phyloP scores from a whole-genome alignment of 306 rosid genomes.

The Corylus americana region DNA sequence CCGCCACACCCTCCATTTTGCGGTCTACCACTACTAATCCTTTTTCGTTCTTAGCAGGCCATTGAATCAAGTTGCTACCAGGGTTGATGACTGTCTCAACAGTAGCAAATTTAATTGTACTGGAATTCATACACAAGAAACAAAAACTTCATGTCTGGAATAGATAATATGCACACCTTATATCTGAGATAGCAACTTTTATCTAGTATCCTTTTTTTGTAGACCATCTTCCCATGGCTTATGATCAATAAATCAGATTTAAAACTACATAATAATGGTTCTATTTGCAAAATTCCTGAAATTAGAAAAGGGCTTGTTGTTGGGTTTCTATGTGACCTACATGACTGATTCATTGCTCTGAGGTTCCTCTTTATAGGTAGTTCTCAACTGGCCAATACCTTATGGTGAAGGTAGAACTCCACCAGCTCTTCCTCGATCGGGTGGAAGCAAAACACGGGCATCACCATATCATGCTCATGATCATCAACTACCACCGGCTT shows the following conservation, averaged over 20 bases:
- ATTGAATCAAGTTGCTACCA: too few relatives aligned
- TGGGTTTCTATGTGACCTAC: conserved; percentile 4
- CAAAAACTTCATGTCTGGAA: not conserved
- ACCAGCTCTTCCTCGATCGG: too few relatives aligned
- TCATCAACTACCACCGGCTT: too few relatives aligned
- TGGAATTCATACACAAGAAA: not conserved
- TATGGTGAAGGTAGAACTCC: too few relatives aligned
- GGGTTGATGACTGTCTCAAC: too few relatives aligned
- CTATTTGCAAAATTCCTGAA: not conserved
- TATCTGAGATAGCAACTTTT: not conserved
- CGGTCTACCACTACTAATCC: too few relatives aligned
- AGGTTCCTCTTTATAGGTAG: conserved; percentile 53
- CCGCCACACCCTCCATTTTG: too few relatives aligned
- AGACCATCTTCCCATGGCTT: not conserved
- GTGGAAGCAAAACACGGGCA: too few relatives aligned
- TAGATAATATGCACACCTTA: not conserved
- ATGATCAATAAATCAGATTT: too few relatives aligned
- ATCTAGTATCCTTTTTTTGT: not conserved
- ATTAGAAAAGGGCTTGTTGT: not conserved
- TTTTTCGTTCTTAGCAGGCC: too few relatives aligned
- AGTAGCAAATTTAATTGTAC: not conserved
- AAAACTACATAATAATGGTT: not conserved
- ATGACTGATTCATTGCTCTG: not conserved
- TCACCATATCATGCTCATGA: too few relatives aligned
- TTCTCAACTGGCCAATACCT: conserved; percentile 65